Percentiles rank a stretch among this genome's conserved stretches.
These are phyloP conservation scores for Penicillium sp. DNA, from an alignment of 2,329 filamentous ascomycete genomes.

Conservation along the genomic window DNA sequence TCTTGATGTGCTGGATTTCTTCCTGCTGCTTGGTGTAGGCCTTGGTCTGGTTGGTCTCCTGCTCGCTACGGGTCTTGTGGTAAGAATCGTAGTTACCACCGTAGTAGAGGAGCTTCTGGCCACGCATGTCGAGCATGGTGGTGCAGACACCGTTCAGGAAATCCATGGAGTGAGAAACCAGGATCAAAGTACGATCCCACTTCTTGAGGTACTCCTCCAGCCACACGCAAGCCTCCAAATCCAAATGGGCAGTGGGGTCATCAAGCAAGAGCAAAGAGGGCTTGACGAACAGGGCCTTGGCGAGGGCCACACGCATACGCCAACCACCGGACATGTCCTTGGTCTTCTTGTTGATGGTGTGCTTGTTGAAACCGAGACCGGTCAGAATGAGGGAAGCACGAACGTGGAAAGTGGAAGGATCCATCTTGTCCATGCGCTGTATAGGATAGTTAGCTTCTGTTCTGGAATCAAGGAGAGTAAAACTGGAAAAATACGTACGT, in stretches of 20 bases:
- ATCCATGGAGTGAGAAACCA: constrained; percentile 97
- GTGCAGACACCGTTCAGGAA: constrained; percentile 99
- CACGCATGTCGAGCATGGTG: constrained; percentile 98
- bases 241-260: constrained; percentile 98
- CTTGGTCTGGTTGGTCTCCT: constrained; percentile 98
- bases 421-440: constrained; percentile 97
- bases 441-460: constrained; percentile 25
- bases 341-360: constrained; percentile 97
- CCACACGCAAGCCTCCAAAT: constrained; percentile 99
- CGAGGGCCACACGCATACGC: constrained; percentile 98
- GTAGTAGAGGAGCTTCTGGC: constrained; percentile 88
- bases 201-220: constrained; percentile 99
- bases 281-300: constrained; percentile 97
- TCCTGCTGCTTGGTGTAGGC: constrained; percentile 99
- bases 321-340: constrained; percentile 99
- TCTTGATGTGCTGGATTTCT: constrained; percentile 99
- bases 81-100: constrained; percentile 99
- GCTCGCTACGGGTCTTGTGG: constrained; percentile 87
- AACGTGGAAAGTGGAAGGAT: constrained; percentile 93
- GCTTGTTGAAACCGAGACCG: constrained; percentile 98
- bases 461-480: not conserved
- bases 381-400: constrained; percentile 95
- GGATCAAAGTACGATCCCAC: constrained; percentile 94
- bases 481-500: constrained; percentile 59
- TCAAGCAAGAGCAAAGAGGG: constrained; percentile 93